Evolutionary conservation across 768 basidiomycete species (phyloP).

Genomic region (Termitomyces sp.): DNA sequence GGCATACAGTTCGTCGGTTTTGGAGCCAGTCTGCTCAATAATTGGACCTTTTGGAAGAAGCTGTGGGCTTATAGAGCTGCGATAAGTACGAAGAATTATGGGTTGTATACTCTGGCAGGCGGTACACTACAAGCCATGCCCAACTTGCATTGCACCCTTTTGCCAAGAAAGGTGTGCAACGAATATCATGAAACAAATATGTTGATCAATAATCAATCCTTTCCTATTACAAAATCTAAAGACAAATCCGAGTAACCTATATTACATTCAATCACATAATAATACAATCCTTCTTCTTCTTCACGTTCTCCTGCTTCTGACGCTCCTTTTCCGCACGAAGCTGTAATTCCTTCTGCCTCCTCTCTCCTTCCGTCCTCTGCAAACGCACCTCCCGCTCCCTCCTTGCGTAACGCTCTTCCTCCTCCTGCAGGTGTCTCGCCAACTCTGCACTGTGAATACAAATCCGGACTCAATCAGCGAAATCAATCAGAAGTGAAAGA

Average conservation of each 20-base stretch:
- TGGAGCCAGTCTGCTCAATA: too few species aligned
- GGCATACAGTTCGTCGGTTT: neutral
- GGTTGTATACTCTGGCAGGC: neutral
- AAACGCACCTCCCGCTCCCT: constrained; percentile 28
- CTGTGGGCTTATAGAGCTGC: neutral
- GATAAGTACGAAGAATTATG: neutral
- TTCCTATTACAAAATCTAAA: constrained; percentile 1
- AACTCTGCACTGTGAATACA: constrained; percentile 48
- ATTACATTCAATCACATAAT: constrained; percentile 40
- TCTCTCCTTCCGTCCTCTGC: constrained; percentile 22
- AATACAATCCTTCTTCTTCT: constrained; percentile 48
- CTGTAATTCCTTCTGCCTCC: constrained; percentile 19
- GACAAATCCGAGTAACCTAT: neutral
- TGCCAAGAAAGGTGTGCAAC: too few species aligned
- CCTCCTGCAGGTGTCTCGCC: constrained; percentile 73
- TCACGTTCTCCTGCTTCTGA: constrained; percentile 33
- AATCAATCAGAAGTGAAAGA: neutral
- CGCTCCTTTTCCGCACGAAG: constrained; percentile 21
- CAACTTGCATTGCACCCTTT: too few species aligned
- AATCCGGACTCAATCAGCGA: constrained; percentile 1
- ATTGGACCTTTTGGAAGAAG: neutral
- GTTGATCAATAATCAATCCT: neutral
- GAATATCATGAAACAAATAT: too few species aligned
- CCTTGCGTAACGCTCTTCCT: constrained; percentile 61
- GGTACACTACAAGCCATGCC: neutral